A percentile compares a stretch with the other conserved stretches of the same genome.
Conservation (phyloP, 208 protist species). For the Endotrypanum monterogeii region DNA sequence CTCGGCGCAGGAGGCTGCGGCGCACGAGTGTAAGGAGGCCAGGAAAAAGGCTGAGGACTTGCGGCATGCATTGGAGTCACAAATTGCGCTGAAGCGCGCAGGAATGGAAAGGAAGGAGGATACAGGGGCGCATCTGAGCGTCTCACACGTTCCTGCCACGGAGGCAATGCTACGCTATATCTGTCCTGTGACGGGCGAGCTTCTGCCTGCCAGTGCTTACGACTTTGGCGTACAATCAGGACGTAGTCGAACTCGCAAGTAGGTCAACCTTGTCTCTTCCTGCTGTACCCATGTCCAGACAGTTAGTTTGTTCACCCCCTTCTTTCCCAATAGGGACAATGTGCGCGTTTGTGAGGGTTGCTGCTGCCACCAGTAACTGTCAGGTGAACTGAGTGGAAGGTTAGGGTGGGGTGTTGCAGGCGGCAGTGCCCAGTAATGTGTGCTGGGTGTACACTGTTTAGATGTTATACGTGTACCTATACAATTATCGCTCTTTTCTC, state of each 20-base stretch:
- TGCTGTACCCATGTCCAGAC: neutral
- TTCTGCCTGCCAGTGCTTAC: constrained; percentile 64
- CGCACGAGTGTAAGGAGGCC: constrained; percentile 19
- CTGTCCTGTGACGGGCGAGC: constrained; percentile 58
- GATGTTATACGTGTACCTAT: neutral
- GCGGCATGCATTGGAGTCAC: constrained; percentile 19
- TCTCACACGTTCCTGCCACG: constrained; percentile 11
- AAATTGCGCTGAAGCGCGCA: constrained; percentile 25
- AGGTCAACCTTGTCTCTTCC: neutral
- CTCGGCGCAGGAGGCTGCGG: constrained; percentile 15
- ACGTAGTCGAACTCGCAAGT: neutral
- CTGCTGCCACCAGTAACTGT: neutral
- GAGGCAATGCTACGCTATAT: constrained; percentile 45
- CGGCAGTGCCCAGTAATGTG: too few relatives aligned
- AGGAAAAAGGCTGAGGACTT: constrained; percentile 16
- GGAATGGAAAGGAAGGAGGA: neutral
- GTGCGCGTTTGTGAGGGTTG: neutral
- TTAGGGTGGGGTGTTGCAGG: neutral
- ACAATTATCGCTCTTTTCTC: neutral
- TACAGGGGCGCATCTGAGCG: neutral
- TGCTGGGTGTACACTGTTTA: neutral
- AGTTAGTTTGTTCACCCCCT: neutral
- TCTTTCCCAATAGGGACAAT: neutral
- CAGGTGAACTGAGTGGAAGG: too few relatives aligned
- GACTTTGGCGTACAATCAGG: constrained; percentile 32